Percentiles rank a stretch among this genome's conserved stretches.
Evolutionary conservation across 2,329 filamentous ascomycete genomes (phyloP).

Genomic region (Diaporthe australafricana): DNA sequence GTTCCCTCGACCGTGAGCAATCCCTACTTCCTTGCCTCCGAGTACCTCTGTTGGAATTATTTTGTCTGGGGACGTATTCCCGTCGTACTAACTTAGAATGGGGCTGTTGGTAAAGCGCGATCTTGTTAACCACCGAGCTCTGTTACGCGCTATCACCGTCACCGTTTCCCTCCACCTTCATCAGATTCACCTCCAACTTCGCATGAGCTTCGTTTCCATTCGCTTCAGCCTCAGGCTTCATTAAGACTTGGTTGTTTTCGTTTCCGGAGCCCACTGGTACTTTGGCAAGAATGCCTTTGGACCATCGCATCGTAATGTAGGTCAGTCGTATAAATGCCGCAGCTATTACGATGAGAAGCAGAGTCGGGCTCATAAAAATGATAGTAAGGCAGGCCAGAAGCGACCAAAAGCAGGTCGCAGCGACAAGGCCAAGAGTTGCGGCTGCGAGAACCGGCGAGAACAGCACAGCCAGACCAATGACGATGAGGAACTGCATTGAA

Average conservation of each 20-base stretch:
- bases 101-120: too few species aligned
- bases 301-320: neutral
- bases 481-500: neutral
- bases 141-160: neutral
- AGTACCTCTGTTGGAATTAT: too few species aligned
- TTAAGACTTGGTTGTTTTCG: neutral
- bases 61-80: too few species aligned
- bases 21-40: too few species aligned
- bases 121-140: too few species aligned
- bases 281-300: neutral
- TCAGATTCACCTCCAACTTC: neutral
- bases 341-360: neutral
- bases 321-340: neutral
- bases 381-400: neutral
- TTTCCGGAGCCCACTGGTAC: conserved; percentile 3
- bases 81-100: too few species aligned
- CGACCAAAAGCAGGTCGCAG: neutral
- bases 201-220: conserved; percentile 1
- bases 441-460: neutral
- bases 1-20: too few species aligned
- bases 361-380: neutral
- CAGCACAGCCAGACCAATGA: neutral
- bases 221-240: neutral
- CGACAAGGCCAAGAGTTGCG: neutral
- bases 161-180: neutral